These are phyloP conservation scores for Penicillium brasilianum DNA, from an alignment of 2,329 filamentous ascomycete species.

Conservation along the genomic window DNA sequence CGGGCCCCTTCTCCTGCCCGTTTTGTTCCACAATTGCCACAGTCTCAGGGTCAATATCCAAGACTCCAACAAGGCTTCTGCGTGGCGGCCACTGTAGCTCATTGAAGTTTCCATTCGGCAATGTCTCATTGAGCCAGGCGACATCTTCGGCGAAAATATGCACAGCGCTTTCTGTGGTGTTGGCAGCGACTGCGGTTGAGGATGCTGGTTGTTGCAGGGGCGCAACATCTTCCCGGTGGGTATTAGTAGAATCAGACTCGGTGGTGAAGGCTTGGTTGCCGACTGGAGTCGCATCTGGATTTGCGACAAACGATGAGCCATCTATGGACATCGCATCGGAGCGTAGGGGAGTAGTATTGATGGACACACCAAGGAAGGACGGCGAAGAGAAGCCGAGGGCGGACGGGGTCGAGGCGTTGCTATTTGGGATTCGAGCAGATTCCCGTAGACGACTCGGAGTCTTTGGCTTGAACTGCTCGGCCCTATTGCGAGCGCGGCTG, in stretches of 20 bases:
- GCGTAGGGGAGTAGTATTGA: neutral
- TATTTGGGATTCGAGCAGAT: slow-evolving; percentile 36
- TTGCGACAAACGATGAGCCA: neutral
- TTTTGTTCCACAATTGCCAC: neutral
- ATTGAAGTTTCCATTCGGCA: slow-evolving; percentile 32
- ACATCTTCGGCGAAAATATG: slow-evolving; percentile 20
- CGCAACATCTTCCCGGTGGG: neutral
- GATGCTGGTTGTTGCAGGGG: too few relatives aligned
- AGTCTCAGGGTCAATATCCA: neutral
- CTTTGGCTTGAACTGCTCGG: slow-evolving; percentile 51
- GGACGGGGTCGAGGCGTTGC: slow-evolving; percentile 25
- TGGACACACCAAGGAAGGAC: slow-evolving; percentile 1
- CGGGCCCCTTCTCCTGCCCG: neutral
- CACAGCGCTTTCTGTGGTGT: neutral
- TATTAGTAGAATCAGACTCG: neutral
- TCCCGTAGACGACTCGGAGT: slow-evolving; percentile 50
- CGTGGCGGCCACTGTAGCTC: slow-evolving; percentile 31
- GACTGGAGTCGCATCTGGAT: neutral
- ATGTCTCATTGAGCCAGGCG: slow-evolving; percentile 34
- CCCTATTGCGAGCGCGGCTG: slow-evolving; percentile 43
- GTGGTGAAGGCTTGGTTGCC: neutral
- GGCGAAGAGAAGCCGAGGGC: slow-evolving; percentile 1
- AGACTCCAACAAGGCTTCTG: slow-evolving; percentile 14
- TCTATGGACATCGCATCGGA: slow-evolving; percentile 9
- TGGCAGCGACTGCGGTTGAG: neutral